Conservation (phyloP, 352 stramenopile genomes). For the Plasmopara viticola region DNA sequence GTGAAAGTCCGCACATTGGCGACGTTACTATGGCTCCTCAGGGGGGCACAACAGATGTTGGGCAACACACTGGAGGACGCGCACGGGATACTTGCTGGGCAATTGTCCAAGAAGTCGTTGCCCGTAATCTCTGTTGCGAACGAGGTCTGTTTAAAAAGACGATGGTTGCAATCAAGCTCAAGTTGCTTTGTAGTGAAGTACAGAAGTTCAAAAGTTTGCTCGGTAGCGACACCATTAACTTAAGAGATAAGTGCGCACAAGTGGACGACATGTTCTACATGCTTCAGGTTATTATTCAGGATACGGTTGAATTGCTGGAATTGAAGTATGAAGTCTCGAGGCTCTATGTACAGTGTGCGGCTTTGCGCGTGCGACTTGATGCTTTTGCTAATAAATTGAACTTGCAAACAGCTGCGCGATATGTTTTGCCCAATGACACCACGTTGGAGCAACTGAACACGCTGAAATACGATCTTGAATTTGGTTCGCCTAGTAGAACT, state of each 20-base stretch:
- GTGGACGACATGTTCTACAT: conserved; percentile 28
- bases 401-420: conserved; percentile 1
- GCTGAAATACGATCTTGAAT: conserved; percentile 3
- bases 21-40: conserved; percentile 1
- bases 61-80: conserved; percentile 37
- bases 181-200: conserved; percentile 12
- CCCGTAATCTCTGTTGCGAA: conserved; percentile 27
- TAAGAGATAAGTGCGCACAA: conserved; percentile 6
- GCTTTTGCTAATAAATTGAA: conserved; percentile 20
- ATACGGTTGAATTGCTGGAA: conserved; percentile 12
- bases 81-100: conserved; percentile 50
- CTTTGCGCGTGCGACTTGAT: conserved; percentile 9
- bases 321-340: conserved; percentile 14
- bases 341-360: conserved; percentile 9
- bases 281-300: conserved; percentile 15
- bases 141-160: conserved; percentile 30
- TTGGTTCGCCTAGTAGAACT: conserved; percentile 3
- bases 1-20: neutral
- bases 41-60: conserved; percentile 46
- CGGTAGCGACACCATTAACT: neutral
- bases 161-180: conserved; percentile 26
- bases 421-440: conserved; percentile 5
- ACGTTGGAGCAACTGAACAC: conserved; percentile 9
- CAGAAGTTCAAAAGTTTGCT: conserved; percentile 4
- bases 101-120: conserved; percentile 33